These are phyloP conservation scores for Camelina neglecta DNA, from an alignment of 345 rosid genomes.

Conservation along the genomic window DNA sequence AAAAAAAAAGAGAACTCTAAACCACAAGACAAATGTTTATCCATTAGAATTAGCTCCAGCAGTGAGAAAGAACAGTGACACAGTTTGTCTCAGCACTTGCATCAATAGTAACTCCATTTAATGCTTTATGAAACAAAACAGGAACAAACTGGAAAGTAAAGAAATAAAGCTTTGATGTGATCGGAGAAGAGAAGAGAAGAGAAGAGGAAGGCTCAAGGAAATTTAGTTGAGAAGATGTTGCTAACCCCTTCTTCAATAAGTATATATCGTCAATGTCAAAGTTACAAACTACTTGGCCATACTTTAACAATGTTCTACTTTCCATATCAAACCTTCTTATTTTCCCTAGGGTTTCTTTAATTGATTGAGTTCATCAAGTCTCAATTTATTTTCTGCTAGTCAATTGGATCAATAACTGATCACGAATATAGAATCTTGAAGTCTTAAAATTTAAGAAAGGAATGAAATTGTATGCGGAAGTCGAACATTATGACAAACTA, in stretches of 20 bases:
- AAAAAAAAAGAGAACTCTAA: background rate
- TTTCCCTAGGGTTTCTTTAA: no score
- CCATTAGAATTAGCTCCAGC: background rate
- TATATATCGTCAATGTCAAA: conserved; percentile 68
- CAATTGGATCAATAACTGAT: no score
- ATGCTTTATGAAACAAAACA: conserved; percentile 38
- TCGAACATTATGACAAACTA: no score
- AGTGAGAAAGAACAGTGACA: conserved; percentile 48
- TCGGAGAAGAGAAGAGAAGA: no score
- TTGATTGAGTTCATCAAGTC: no score
- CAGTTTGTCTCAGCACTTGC: conserved; percentile 67
- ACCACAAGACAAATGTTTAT: background rate
- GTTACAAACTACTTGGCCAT: conserved; percentile 54
- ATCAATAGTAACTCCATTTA: conserved; percentile 74
- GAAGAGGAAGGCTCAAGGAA: background rate
- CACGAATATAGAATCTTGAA: no score
- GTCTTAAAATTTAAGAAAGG: no score
- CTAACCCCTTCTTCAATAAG: conserved; percentile 76
- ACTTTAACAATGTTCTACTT: background rate
- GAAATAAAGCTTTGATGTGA: no score
- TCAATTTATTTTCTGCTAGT: no score
- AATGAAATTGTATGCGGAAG: no score
- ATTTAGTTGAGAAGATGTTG: background rate
- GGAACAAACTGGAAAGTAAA: conserved; percentile 54
- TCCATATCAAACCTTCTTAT: no score